Conservation (phyloP, 192 early-diverging fungal species). For the Coemansia nantahalensis region DNA sequence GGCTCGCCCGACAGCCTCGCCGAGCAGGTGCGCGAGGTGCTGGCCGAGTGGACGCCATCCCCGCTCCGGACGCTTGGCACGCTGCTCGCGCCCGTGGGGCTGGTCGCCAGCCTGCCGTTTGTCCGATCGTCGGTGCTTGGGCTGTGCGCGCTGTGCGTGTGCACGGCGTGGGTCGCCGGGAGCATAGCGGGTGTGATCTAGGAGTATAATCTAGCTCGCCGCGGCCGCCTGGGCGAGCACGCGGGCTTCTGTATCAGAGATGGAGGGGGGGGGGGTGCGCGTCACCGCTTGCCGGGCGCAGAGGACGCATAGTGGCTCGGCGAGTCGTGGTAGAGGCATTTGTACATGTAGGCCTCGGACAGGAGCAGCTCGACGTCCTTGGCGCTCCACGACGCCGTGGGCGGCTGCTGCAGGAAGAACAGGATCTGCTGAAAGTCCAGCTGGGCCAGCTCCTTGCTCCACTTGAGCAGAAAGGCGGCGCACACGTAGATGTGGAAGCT, state of each 20-base stretch:
- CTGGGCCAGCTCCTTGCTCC: slow-evolving; percentile 77
- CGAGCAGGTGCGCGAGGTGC: slow-evolving; percentile 14
- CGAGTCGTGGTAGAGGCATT: slow-evolving; percentile 89
- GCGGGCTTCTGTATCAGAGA: too few species aligned
- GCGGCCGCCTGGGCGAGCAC: too few species aligned
- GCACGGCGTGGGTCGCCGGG: slow-evolving; percentile 20
- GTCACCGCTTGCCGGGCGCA: not conserved
- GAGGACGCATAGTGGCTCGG: slow-evolving; percentile 66
- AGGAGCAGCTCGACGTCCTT: slow-evolving; percentile 93
- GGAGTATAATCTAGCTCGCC: not conserved
- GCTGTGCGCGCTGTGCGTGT: slow-evolving; percentile 23
- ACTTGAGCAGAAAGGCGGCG: slow-evolving; percentile 95
- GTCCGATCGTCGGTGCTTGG: slow-evolving; percentile 15
- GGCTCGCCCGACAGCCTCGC: slow-evolving; percentile 54
- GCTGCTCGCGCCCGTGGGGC: slow-evolving; percentile 33
- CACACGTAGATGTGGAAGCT: slow-evolving; percentile 99
- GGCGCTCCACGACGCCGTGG: slow-evolving; percentile 81
- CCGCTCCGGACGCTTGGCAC: slow-evolving; percentile 13
- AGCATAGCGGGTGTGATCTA: slow-evolving; percentile 3
- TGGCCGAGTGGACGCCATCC: slow-evolving; percentile 30
- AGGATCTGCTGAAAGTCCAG: slow-evolving; percentile 96
- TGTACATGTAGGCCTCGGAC: slow-evolving; percentile 97
- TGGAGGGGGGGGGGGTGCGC: not conserved
- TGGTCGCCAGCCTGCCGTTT: slow-evolving; percentile 22
- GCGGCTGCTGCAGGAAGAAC: slow-evolving; percentile 88